phyloP scores from a whole-genome alignment of 192 early-diverging fungal species.

The Coemansia sp. region DNA sequence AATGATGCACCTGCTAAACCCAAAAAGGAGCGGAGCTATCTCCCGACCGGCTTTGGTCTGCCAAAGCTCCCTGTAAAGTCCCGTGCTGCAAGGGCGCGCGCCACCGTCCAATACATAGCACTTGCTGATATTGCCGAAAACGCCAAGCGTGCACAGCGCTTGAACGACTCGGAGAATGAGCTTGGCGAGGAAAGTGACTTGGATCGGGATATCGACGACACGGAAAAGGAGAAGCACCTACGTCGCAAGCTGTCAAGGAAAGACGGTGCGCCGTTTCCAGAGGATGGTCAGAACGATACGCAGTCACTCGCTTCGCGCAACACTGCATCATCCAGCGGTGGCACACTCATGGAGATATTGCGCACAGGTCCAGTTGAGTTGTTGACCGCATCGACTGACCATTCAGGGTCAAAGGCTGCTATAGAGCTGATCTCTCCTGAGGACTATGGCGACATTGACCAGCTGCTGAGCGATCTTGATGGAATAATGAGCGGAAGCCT shows the following conservation, averaged over 20 bases:
- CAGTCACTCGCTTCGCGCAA: constrained; percentile 24
- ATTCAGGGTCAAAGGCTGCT: constrained; percentile 48
- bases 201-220: constrained; percentile 8
- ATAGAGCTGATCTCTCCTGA: constrained; percentile 38
- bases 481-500: constrained; percentile 48
- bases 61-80: constrained; percentile 27
- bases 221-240: not conserved
- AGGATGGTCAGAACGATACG: constrained; percentile 8
- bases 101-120: constrained; percentile 41
- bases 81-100: constrained; percentile 23
- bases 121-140: constrained; percentile 41
- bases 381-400: constrained; percentile 42
- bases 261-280: not conserved
- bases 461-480: constrained; percentile 41
- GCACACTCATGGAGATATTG: constrained; percentile 37
- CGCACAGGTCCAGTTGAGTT: constrained; percentile 41
- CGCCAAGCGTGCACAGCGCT: constrained; percentile 20
- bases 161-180: not conserved
- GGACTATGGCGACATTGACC: constrained; percentile 49
- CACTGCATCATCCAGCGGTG: constrained; percentile 37
- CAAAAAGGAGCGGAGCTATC: constrained; percentile 18
- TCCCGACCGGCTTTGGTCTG: constrained; percentile 30
- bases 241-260: constrained; percentile 7
- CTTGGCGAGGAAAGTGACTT: not conserved
- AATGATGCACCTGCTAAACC: constrained; percentile 1